A percentile compares a stretch with the other conserved stretches of the same genome.
Conservation (phyloP, 2,329 filamentous ascomycete genomes). For the Mollisia scopiformis region DNA sequence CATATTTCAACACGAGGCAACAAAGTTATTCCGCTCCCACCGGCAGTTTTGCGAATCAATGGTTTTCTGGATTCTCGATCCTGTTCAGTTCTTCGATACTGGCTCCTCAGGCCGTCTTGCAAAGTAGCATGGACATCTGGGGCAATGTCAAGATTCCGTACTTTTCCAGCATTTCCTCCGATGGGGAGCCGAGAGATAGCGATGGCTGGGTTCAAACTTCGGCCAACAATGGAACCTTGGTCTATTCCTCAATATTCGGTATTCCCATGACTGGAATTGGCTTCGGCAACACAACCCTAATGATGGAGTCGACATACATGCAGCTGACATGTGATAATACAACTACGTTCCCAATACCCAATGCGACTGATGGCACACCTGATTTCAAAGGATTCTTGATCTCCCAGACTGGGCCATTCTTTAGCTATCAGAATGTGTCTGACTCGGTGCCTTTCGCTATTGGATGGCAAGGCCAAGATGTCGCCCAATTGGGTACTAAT, state of each 20-base stretch:
- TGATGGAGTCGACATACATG: constrained; percentile 27
- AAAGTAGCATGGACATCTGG: constrained; percentile 31
- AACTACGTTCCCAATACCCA: constrained; percentile 4
- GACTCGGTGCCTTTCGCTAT: constrained; percentile 18
- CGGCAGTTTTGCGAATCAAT: constrained; percentile 17
- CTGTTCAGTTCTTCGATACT: constrained; percentile 27
- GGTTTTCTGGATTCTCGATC: constrained; percentile 23
- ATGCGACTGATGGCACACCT: neutral
- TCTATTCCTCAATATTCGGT: constrained; percentile 29
- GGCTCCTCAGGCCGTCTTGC: constrained; percentile 25
- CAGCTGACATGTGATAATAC: constrained; percentile 25
- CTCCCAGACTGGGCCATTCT: constrained; percentile 23
- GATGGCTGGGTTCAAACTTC: constrained; percentile 24
- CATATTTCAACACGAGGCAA: constrained; percentile 27
- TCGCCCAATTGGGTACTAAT: constrained; percentile 7
- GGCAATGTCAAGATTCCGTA: constrained; percentile 36
- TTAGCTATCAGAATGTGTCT: constrained; percentile 20
- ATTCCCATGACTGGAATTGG: constrained; percentile 22
- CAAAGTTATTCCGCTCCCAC: constrained; percentile 24
- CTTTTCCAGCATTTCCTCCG: constrained; percentile 18
- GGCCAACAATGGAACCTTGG: constrained; percentile 12
- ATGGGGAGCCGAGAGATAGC: constrained; percentile 7
- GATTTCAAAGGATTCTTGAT: constrained; percentile 17
- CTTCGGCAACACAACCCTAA: constrained; percentile 24
- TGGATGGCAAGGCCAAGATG: constrained; percentile 27